Base-by-base conservation (phyloP, 2,329 filamentous ascomycete genomes). In the Nannizziopsis barbatae region DNA sequence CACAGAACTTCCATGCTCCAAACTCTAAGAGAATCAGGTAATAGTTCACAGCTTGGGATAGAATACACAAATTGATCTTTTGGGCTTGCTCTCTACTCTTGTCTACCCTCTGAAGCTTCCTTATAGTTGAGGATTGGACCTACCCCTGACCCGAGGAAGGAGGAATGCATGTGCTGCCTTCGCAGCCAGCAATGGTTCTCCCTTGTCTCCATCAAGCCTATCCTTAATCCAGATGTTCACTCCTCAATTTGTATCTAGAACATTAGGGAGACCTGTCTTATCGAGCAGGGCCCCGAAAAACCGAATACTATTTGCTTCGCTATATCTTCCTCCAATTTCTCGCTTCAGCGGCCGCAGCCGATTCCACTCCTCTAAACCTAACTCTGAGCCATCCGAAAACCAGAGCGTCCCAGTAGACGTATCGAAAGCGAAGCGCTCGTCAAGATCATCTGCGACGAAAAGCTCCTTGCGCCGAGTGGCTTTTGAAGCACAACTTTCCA, bases 381-480 rank as follows among this genome's bases (percentile, higher is more conserved):
- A 8, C 7, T n/a, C 30, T 5, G 38, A 35, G 15, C 45, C 45
- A 35, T 15, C 45, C 17, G 15, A 11, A 8, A 14, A n/a, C 15
- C 37, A 42, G 37, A 47, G 35, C 35, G 37, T 41, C 22, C 6
- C 45, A 30, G 30, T 47, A 42, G 45, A 47, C 32, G 38, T 47
- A 14, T 47, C 45, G 39, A 63, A 65, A 14, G 60, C 68, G 57
- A 73, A 71, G 58, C 71, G 73, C 54, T 62, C 65, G 5, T 59
- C 64, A n/a, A 66, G 75, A 52, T 68, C 69, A 18, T 70, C 75
- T 2, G 71, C 73, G 18, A 70, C 78, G 39, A 84, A 87, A 56
- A 84, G 82, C 53, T 92, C 86, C 1, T 72, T 95, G 30, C 80
- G 90, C 48, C 78, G 88, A 50, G 87, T 94, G 10, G 87, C 89